A percentile compares a stretch with the other conserved stretches of the same genome.
Evolutionary conservation across 306 rosid genomes (phyloP).

Genomic region (Cyamopsis tetragonoloba): DNA sequence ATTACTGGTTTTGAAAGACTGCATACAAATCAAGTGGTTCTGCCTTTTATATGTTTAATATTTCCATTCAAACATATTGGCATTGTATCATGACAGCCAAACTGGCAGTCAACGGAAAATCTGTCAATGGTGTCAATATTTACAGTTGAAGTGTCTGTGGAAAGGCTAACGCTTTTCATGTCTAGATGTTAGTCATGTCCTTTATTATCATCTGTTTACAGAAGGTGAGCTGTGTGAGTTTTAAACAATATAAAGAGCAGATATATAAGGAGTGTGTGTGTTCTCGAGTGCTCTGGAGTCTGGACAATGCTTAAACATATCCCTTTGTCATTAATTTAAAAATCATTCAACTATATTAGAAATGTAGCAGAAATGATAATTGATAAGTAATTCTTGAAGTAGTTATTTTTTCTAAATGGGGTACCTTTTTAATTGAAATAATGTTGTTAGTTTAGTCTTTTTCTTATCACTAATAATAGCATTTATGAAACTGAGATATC

Average conservation of each 20-base stretch:
- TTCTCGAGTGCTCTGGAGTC: no score
- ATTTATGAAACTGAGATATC: slow-evolving; percentile 4
- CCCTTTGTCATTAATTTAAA: background rate
- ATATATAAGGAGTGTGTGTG: no score
- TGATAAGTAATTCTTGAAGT: background rate
- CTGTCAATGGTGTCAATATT: background rate
- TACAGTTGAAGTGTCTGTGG: background rate
- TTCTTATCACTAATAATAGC: background rate
- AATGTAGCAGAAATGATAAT: background rate
- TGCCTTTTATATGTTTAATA: slow-evolving; percentile 3
- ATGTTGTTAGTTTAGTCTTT: slow-evolving; percentile 1
- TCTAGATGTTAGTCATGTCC: background rate
- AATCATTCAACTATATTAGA: background rate
- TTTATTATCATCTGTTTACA: background rate
- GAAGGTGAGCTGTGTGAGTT: background rate
- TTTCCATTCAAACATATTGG: background rate
- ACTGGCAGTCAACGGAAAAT: background rate
- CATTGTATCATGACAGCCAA: background rate
- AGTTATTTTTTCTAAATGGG: slow-evolving; percentile 17
- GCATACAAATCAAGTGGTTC: background rate
- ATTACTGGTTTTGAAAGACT: background rate
- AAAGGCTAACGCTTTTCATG: background rate
- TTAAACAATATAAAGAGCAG: background rate
- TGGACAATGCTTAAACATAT: background rate
- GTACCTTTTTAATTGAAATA: slow-evolving; percentile 12